phyloP scores from a whole-genome alignment of 2,329 filamentous ascomycete species.

The Aspergillus uvarum region DNA sequence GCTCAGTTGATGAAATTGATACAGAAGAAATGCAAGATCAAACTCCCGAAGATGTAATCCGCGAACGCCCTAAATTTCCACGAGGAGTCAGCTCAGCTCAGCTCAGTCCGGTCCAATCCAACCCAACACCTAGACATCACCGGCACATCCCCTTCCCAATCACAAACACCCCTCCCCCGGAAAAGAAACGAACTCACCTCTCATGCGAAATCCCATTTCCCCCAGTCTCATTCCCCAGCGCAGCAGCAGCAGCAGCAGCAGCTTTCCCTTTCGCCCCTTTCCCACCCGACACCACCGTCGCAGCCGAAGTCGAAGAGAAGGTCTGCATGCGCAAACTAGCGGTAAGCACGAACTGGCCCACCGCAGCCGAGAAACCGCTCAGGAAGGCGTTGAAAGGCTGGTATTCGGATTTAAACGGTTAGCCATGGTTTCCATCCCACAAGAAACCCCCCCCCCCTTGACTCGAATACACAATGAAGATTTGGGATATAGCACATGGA shows the following conservation, averaged over 20 bases:
- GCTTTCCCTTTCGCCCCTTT: conserved; percentile 32
- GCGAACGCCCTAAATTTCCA: conserved; percentile 73
- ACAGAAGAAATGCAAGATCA: conserved; percentile 98
- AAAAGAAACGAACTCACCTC: conserved; percentile 31
- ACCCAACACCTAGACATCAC: no score
- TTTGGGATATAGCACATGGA: background rate
- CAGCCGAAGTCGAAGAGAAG: conserved; percentile 39
- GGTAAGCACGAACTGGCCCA: conserved; percentile 96
- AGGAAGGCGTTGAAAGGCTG: conserved; percentile 99
- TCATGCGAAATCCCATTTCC: conserved; percentile 38
- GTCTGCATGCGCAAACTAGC: conserved; percentile 90
- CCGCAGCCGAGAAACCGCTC: conserved; percentile 87
- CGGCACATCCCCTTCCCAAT: no score
- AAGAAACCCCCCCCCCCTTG: no score
- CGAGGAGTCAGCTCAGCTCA: no score
- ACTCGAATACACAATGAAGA: background rate
- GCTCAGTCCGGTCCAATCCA: conserved; percentile 3
- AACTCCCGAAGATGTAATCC: conserved; percentile 90
- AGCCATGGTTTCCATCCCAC: no score
- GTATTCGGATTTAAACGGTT: background rate
- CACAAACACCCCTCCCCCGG: no score
- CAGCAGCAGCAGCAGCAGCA: conserved; percentile 1
- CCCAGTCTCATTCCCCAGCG: background rate
- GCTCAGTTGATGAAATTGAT: conserved; percentile 92
- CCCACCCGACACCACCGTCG: conserved; percentile 52